Base-by-base conservation (phyloP, 148 eudicot species). In the Rhododendron ovatum region DNA sequence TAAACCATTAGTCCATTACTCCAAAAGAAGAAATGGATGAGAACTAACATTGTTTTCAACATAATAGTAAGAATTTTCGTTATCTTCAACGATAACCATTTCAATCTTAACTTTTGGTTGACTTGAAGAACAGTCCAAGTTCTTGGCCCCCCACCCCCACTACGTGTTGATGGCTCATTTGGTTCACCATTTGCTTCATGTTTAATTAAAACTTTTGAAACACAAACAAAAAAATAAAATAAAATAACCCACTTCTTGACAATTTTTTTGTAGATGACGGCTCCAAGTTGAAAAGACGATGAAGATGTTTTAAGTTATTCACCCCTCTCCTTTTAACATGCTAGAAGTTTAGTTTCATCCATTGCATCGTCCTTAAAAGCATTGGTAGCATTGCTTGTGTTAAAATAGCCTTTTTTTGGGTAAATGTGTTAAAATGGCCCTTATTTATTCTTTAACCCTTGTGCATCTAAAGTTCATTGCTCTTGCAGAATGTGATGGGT, bases 401-500 rank as follows among this genome's bases (percentile, higher is more conserved):
- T 80, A 47, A 47, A 9, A 41, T 41, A 41, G 43, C 43, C 43
- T 1, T 12, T 50, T 13, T 1, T 50, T 50, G 53, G 12, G 53
- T 50, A 13, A 10, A 50, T 50, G 53, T 10, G 82, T 14, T 50
- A 28, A 5, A 80, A 51, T 80, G 15, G 63, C 63, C 83, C 24
- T 30, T 48, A 15, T 20, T 51, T 57, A 8, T 53, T 74, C 30
- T 55, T 33, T 41, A 59, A 41, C 61, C 53, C 65, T 65, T 18
- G 71, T 82, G 76, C 85, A 86, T 69, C 55, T 85, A 53, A 82
- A 33, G 28, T 65, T 11, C 4, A 51, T 82, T 89, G 80, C 81
- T 86, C 33, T 89, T 88, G 91, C 96, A 96, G 99, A 95, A 88
- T 97, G 99, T 88, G 99, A 97, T 80, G 99, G 99, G 78, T 90